Evolutionary conservation across 2,329 filamentous ascomycete genomes (phyloP).

Genomic region (Fonsecaea monophora): DNA sequence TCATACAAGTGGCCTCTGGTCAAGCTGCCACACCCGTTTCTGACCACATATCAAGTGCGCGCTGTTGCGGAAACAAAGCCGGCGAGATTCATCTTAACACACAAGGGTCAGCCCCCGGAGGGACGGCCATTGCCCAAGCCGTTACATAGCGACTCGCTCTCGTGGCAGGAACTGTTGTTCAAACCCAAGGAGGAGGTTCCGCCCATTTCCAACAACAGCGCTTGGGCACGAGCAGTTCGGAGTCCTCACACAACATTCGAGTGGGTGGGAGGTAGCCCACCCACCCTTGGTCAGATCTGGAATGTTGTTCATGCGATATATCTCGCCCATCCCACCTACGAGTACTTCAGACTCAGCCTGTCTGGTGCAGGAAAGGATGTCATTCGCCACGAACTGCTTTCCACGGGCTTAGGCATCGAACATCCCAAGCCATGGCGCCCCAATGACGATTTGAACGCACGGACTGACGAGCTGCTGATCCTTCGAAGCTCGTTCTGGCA

Average conservation of each 20-base stretch:
- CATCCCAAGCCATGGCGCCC: conserved; percentile 50
- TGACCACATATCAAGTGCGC: conserved; percentile 53
- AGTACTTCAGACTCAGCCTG: conserved; percentile 48
- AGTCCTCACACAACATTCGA: conserved; percentile 43
- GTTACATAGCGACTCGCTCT: conserved; percentile 44
- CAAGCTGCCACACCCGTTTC: conserved; percentile 56
- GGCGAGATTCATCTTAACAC: conserved; percentile 43
- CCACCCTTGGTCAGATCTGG: conserved; percentile 51
- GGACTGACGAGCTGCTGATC: conserved; percentile 53
- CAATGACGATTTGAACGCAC: conserved; percentile 22
- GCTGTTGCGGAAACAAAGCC: conserved; percentile 42
- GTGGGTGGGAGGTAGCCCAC: conserved; percentile 45
- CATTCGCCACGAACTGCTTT: conserved; percentile 43
- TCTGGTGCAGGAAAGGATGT: conserved; percentile 41
- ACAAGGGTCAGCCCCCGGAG: conserved; percentile 46
- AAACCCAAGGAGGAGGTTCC: conserved; percentile 39
- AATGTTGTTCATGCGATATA: conserved; percentile 50
- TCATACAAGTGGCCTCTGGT: conserved; percentile 47
- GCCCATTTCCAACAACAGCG: conserved; percentile 47
- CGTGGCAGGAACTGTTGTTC: conserved; percentile 43
- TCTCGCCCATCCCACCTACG: conserved; percentile 43
- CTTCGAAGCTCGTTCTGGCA: conserved; percentile 70
- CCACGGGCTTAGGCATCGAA: conserved; percentile 52
- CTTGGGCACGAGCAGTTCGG: conserved; percentile 47
- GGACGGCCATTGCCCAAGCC: conserved; percentile 45